Conservation (phyloP, 176 grass and related monocot species). For the Elymus sibiricus region DNA sequence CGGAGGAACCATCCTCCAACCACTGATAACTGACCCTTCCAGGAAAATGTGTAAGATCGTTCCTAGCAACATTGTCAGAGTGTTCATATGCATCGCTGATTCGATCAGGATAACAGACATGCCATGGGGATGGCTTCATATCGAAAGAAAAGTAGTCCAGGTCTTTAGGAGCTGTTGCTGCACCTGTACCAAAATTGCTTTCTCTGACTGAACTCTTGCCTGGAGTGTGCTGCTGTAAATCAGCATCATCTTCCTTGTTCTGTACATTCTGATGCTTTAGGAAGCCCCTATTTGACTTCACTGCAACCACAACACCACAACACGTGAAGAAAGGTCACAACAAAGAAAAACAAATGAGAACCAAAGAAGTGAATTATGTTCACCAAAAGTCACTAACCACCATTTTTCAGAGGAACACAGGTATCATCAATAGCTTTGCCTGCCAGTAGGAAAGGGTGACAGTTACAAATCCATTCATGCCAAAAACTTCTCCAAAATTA, state of each 20-base stretch:
- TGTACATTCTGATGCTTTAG: constrained; percentile 36
- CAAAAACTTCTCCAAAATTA: constrained; percentile 12
- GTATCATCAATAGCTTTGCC: constrained; percentile 25
- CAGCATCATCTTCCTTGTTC: constrained; percentile 39
- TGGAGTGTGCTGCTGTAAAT: constrained; percentile 20
- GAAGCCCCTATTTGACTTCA: constrained; percentile 26
- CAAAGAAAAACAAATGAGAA: constrained; percentile 20
- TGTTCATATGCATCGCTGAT: constrained; percentile 8
- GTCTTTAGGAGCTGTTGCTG: constrained; percentile 35
- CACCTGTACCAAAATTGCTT: constrained; percentile 28
- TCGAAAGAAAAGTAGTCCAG: constrained; percentile 31
- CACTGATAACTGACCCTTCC: constrained; percentile 25
- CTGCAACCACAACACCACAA: constrained; percentile 34
- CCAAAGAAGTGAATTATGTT: constrained; percentile 1
- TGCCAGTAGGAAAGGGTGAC: constrained; percentile 31
- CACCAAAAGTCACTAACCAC: constrained; percentile 44
- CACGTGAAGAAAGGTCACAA: constrained; percentile 28
- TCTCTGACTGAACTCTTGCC: constrained; percentile 37
- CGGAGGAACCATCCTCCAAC: constrained; percentile 33
- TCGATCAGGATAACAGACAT: constrained; percentile 21
- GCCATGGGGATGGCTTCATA: constrained; percentile 37
- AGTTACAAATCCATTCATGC: constrained; percentile 31
- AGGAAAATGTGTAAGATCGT: constrained; percentile 17
- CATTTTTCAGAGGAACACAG: constrained; percentile 32
- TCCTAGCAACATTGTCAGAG: constrained; percentile 15